phyloP scores from a whole-genome alignment of 108 stramenopile species.

The Stephanodiscus minutulus region DNA sequence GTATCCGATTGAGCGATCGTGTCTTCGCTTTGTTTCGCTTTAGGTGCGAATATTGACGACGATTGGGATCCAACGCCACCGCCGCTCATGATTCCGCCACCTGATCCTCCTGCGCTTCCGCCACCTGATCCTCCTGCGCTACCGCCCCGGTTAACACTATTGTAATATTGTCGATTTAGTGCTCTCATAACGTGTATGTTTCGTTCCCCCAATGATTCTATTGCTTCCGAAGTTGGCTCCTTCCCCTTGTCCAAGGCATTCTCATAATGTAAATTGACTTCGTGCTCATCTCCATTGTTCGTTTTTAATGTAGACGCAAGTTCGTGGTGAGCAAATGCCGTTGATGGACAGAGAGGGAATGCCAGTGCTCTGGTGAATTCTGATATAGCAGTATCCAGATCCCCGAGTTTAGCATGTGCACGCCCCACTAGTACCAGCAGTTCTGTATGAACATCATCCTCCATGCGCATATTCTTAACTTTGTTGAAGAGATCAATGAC shows the following conservation, averaged over 20 bases:
- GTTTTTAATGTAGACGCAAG: conserved; percentile 37
- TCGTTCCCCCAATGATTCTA: conserved; percentile 46
- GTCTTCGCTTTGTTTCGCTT: conserved; percentile 21
- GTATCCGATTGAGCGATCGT: conserved; percentile 33
- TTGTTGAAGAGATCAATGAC: conserved; percentile 38
- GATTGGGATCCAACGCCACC: conserved; percentile 42
- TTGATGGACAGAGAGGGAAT: conserved; percentile 28
- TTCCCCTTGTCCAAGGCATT: conserved; percentile 45
- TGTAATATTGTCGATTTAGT: conserved; percentile 45
- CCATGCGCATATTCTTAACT: conserved; percentile 34
- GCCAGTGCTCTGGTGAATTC: conserved; percentile 46
- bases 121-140: no score
- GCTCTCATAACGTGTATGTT: conserved; percentile 46
- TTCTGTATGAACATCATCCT: conserved; percentile 39
- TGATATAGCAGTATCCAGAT: conserved; percentile 29
- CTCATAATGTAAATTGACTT: conserved; percentile 46
- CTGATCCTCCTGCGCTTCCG: neutral
- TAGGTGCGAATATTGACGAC: conserved; percentile 41
- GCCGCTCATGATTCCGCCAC: conserved; percentile 49
- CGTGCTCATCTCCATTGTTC: conserved; percentile 36
- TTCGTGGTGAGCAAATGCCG: conserved; percentile 42
- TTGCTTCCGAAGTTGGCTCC: conserved; percentile 49
- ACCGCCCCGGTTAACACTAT: conserved; percentile 12
- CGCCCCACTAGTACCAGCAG: conserved; percentile 35
- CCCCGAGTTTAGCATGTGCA: conserved; percentile 33